phyloP scores from a whole-genome alignment of 78 protist species.

The Speleostelium caveatum region DNA sequence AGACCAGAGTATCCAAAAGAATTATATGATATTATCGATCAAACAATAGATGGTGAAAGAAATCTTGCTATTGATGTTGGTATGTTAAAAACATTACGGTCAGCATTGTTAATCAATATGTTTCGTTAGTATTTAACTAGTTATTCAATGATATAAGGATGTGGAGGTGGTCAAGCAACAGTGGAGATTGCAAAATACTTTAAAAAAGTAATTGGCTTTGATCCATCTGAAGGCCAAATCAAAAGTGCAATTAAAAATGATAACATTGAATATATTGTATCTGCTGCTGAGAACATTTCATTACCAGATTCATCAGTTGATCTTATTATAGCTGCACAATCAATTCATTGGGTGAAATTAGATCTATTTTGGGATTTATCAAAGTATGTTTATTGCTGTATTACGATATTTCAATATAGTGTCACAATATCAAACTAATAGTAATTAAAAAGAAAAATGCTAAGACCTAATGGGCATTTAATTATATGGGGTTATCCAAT shows the following conservation, averaged over 20 bases:
- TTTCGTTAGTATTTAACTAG: too few relatives aligned
- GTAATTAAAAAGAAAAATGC: slow-evolving; percentile 11
- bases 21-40: slow-evolving; percentile 35
- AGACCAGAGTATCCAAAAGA: slow-evolving; percentile 64
- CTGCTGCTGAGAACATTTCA: slow-evolving; percentile 41
- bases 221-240: slow-evolving; percentile 38
- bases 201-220: slow-evolving; percentile 45
- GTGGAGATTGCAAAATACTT: slow-evolving; percentile 14
- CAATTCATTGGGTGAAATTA: slow-evolving; percentile 46
- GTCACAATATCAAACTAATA: not conserved
- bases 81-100: too few relatives aligned
- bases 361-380: not conserved
- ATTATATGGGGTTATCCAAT: slow-evolving; percentile 26
- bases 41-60: not conserved
- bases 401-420: not conserved
- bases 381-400: not conserved
- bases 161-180: slow-evolving; percentile 67
- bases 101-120: too few relatives aligned
- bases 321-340: slow-evolving; percentile 44
- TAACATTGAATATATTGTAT: slow-evolving; percentile 33
- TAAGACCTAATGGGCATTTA: slow-evolving; percentile 21
- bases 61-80: slow-evolving; percentile 49
- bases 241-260: not conserved
- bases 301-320: slow-evolving; percentile 23
- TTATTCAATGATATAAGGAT: too few relatives aligned